These are phyloP conservation scores for Gossypium arboreum DNA, from an alignment of 345 rosid species.

Conservation along the genomic window DNA sequence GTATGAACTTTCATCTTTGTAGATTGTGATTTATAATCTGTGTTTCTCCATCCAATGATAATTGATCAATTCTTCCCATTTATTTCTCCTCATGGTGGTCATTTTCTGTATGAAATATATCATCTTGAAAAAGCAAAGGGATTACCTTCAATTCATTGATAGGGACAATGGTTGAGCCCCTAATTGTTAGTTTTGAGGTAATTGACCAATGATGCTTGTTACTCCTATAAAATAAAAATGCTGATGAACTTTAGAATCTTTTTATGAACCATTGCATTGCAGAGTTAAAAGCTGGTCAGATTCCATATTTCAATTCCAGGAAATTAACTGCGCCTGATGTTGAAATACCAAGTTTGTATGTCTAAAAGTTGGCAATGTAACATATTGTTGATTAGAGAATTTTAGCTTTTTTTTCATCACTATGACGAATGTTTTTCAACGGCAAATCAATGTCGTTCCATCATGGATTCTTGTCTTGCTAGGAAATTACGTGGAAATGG, in stretches of 20 bases:
- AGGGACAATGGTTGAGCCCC: constrained; percentile 12
- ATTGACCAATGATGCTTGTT: constrained; percentile 4
- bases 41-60: not conserved
- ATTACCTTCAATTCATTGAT: not conserved
- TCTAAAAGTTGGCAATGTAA: no score
- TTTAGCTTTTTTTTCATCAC: not conserved
- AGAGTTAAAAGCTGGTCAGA: not conserved
- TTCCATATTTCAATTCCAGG: constrained; percentile 5
- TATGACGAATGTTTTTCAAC: not conserved
- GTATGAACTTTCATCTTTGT: not conserved
- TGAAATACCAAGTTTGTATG: not conserved
- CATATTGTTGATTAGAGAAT: no score
- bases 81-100: constrained; percentile 5
- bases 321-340: not conserved
- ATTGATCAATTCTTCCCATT: constrained; percentile 5
- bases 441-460: not conserved
- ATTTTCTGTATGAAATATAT: not conserved
- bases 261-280: not conserved
- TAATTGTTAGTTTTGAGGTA: constrained; percentile 8
- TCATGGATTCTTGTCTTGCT: not conserved
- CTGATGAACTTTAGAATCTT: not conserved
- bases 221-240: not conserved
- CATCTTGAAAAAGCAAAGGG: not conserved
- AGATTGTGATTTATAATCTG: not conserved
- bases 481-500: not conserved